These are phyloP conservation scores for Candida multigemmis DNA, from an alignment of 805 yeast genomes.

Conservation along the genomic window DNA sequence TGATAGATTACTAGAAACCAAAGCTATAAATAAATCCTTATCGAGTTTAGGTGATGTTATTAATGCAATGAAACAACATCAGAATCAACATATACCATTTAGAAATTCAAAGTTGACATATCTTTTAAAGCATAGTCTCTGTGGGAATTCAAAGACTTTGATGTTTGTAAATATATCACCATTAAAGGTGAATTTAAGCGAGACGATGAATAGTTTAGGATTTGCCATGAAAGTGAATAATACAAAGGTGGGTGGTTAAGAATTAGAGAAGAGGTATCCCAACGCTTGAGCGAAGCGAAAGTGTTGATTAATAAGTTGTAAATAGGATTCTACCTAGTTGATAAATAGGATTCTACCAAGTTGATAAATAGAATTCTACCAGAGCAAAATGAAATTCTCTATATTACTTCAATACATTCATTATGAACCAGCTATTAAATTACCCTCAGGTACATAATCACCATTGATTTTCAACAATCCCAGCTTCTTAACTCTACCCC, in stretches of 20 bases:
- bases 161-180: conserved; percentile 92
- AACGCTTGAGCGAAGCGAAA: not conserved
- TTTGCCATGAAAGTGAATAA: conserved; percentile 80
- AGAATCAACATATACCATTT: conserved; percentile 51
- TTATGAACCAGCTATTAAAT: conserved; percentile 12
- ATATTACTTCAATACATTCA: not conserved
- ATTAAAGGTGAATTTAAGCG: conserved; percentile 48
- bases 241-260: conserved; percentile 21
- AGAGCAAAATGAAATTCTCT: not conserved
- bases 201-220: conserved; percentile 75
- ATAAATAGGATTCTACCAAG: not conserved
- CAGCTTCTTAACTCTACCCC: conserved; percentile 15
- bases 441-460: conserved; percentile 18
- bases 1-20: conserved; percentile 76
- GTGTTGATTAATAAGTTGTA: not conserved
- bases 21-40: conserved; percentile 78
- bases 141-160: conserved; percentile 80
- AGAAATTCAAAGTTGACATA: conserved; percentile 73
- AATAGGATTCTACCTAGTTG: not conserved
- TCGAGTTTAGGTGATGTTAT: conserved; percentile 90
- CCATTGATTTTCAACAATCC: conserved; percentile 19
- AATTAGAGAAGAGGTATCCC: not conserved
- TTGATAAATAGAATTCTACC: no score
- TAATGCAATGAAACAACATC: conserved; percentile 43
- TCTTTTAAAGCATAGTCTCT: conserved; percentile 71